phyloP scores from a whole-genome alignment of 768 basidiomycete species.

The Mycena crocata region DNA sequence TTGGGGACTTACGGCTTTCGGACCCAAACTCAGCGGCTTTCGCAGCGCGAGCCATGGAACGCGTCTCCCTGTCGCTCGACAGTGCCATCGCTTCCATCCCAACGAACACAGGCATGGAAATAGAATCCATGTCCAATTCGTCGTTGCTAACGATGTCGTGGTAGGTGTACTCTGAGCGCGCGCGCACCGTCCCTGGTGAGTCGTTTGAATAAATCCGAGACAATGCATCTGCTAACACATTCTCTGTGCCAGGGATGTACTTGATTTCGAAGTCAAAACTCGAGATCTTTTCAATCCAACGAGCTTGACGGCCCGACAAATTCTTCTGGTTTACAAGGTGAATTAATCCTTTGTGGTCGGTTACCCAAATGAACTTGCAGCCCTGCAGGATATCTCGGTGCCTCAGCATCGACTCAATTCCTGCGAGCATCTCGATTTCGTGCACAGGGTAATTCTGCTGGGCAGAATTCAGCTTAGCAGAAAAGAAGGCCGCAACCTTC shows the following conservation, averaged over 20 bases:
- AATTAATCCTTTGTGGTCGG: constrained; percentile 19
- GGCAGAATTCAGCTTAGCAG: constrained; percentile 28
- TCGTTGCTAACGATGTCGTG: constrained; percentile 21
- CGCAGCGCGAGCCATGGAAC: constrained; percentile 3
- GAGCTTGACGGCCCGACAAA: constrained; percentile 16
- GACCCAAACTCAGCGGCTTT: constrained; percentile 11
- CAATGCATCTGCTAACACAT: constrained; percentile 19
- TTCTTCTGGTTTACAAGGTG: constrained; percentile 5
- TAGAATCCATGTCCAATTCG: neutral
- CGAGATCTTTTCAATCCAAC: constrained; percentile 25
- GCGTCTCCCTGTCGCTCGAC: constrained; percentile 6
- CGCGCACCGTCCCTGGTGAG: constrained; percentile 16
- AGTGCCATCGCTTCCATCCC: constrained; percentile 9
- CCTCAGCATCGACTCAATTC: constrained; percentile 18
- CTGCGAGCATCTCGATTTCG: constrained; percentile 37
- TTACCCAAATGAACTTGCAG: constrained; percentile 13
- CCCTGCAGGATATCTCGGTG: constrained; percentile 22
- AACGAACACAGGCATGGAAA: constrained; percentile 15
- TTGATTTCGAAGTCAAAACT: constrained; percentile 21
- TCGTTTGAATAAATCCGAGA: constrained; percentile 22
- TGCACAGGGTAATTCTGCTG: constrained; percentile 25
- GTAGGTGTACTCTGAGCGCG: constrained; percentile 25
- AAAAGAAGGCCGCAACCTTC: constrained; percentile 22
- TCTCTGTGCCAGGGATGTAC: constrained; percentile 23
- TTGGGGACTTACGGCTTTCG: constrained; percentile 5